Evolutionary conservation across 2,329 filamentous ascomycete genomes (phyloP), one percentile per base, ranked within the genome.

Genomic region (Aspergillus udagawae): DNA sequence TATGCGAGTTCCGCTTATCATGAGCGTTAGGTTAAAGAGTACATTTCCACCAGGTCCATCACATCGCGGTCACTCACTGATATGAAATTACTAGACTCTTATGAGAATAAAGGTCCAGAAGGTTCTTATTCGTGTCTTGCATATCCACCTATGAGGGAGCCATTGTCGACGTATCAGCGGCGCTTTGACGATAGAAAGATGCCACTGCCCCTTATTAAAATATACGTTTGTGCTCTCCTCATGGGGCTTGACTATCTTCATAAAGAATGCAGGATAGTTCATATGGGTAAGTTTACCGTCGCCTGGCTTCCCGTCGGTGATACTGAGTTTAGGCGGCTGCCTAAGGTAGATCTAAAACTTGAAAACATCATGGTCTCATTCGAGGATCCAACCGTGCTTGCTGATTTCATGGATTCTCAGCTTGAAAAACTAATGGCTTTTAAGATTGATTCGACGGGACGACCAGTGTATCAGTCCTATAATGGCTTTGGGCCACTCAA

Each of bases 201-300:
- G 54, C 72, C 67, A 59, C 63, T 70, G 27, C 64, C 67, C 9
- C 64, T 74, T 3, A 62, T 74, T 25, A 77, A 75, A 61, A 65
- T 65, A 51, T 67, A 74, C 51, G 62, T 78, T 53, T 67, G 67
- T 51, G 65, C 67, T 54, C 68, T 79, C 54, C 71, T 79, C 35
- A 65, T 68, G 27, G 72, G 73, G 17, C 73, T 80, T 41, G 71
- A 79, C 53, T 79, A 77, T 63, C 71, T 80, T 3, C 75, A 80
- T 55, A 67, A 70, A 32, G 66, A 74, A 54, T 78, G 74, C 57
- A 70, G 67, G 51, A 64, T 71, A 51, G 73, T 79, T 32, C 73
- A 80, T 65, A 79, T 75, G 1, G 74, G 74, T 76, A 66, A 49
- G 63, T 64, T 52, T 12, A 57, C 55, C 29, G 60, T 53, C 21